Base-by-base conservation (phyloP, 73 alveolate species). In the Paramecium octaurelia region DNA sequence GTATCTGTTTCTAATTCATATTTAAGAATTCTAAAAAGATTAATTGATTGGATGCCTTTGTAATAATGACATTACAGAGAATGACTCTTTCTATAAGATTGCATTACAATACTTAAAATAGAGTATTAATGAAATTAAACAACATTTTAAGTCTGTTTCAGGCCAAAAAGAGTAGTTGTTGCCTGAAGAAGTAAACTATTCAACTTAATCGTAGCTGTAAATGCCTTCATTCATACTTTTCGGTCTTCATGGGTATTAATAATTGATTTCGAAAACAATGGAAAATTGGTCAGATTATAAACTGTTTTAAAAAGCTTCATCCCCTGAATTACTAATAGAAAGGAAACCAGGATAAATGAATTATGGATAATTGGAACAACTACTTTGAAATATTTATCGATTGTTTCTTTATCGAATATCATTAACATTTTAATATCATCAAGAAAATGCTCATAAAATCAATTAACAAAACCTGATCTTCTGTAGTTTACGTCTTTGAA, bases 351-450 rank as follows among this genome's bases (percentile, higher is more conserved):
- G 50, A 24, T 42, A 34, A 24, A 40, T 80, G 50, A 80, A 34
- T 44, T 80, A 24, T 44, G 91, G 91, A 34, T 80, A 80, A 48
- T 80, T 80, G 57, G 91, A 80, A 46, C 57, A 73, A 73, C 31
- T 64, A 34, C 42, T 64, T 64, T 64, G 84, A 64, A 18, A 54
- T 54, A 50, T 48, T n/a, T 23, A 59, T 60, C 3, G 80, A 60
- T 60, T 60, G 80, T 60, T 60, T 60, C 80, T 27, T 60, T 60
- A 60, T 21, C 43, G 12, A 60, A 60, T 21, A 60, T 60, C 9
- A 60, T 60, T 34, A 23, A 21, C 43, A 27, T 14, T 64, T 27
- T 31, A 31, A 2, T 64, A 23, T 54, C 69, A 54, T 36, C 43
- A 40, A 40, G 48, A 40, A 40, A 40, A n/a, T n/a, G 14, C 31